These are phyloP conservation scores for Boletus insuetus DNA, from an alignment of 768 basidiomycete genomes.

Conservation along the genomic window DNA sequence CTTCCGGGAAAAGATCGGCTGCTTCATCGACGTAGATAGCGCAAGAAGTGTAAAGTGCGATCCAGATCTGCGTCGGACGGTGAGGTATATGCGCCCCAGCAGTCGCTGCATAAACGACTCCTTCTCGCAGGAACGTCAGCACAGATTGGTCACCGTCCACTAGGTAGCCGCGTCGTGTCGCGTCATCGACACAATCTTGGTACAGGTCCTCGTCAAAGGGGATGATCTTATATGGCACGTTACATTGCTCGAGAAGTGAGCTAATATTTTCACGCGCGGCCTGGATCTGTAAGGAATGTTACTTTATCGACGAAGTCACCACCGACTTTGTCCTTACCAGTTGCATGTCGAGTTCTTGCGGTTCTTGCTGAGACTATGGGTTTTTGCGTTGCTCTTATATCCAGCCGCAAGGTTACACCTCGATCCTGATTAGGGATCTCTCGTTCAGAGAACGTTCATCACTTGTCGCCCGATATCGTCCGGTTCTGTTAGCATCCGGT, in stretches of 20 bases:
- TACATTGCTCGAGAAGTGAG: conserved; percentile 15
- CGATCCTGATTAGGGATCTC: neutral
- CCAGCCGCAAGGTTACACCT: neutral
- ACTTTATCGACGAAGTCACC: neutral
- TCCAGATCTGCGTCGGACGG: conserved; percentile 21
- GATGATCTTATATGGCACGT: conserved; percentile 5
- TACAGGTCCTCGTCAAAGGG: conserved; percentile 14
- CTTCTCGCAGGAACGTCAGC: conserved; percentile 29
- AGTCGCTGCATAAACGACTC: conserved; percentile 25
- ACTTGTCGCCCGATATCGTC: neutral
- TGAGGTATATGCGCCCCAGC: conserved; percentile 30
- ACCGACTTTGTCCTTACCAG: conserved; percentile 1
- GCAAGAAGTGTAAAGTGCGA: conserved; percentile 40
- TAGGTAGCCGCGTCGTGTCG: conserved; percentile 23
- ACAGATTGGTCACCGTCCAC: conserved; percentile 21
- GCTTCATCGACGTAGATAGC: conserved; percentile 38
- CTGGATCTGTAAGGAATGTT: conserved; percentile 4
- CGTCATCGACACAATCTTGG: conserved; percentile 23
- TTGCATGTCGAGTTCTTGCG: neutral
- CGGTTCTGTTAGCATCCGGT: neutral
- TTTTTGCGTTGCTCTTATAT: conserved; percentile 3
- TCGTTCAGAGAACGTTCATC: conserved; percentile 1
- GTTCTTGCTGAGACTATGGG: neutral
- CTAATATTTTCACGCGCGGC: conserved; percentile 12
- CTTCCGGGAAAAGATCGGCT: conserved; percentile 21